phyloP scores from a whole-genome alignment of 805 yeast species.

The Candida maltosa region DNA sequence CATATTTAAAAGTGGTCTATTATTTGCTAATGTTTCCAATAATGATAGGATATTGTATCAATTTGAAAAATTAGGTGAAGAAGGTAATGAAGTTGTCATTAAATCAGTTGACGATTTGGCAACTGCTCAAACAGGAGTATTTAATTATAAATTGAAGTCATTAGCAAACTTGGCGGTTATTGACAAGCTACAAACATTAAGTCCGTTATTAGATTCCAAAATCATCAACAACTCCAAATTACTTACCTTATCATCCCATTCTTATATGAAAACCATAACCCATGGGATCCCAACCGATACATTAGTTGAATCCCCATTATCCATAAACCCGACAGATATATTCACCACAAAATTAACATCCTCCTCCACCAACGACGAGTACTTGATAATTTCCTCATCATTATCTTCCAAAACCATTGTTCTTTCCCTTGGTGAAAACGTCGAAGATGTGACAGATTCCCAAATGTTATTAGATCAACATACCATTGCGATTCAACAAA shows the following conservation, averaged over 20 bases:
- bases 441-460: constrained; percentile 70
- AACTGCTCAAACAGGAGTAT: not conserved
- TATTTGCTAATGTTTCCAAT: constrained; percentile 62
- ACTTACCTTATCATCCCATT: constrained; percentile 32
- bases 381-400: constrained; percentile 55
- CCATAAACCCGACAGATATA: constrained; percentile 55
- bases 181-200: constrained; percentile 45
- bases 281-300: constrained; percentile 61
- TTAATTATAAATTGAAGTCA: constrained; percentile 17
- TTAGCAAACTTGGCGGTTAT: constrained; percentile 59
- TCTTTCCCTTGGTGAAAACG: constrained; percentile 73
- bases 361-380: constrained; percentile 52
- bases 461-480: constrained; percentile 53
- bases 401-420: constrained; percentile 67
- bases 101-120: constrained; percentile 6
- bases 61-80: constrained; percentile 71
- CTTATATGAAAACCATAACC: constrained; percentile 46
- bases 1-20: constrained; percentile 71
- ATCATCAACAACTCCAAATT: constrained; percentile 12
- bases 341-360: constrained; percentile 56
- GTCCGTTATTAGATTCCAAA: constrained; percentile 44
- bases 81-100: constrained; percentile 14
- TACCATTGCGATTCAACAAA: constrained; percentile 67
- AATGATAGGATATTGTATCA: constrained; percentile 72
- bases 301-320: constrained; percentile 74